Evolutionary conservation across 2,329 filamentous ascomycete species (phyloP).

Genomic region (Chrysoporthe austroafricana): DNA sequence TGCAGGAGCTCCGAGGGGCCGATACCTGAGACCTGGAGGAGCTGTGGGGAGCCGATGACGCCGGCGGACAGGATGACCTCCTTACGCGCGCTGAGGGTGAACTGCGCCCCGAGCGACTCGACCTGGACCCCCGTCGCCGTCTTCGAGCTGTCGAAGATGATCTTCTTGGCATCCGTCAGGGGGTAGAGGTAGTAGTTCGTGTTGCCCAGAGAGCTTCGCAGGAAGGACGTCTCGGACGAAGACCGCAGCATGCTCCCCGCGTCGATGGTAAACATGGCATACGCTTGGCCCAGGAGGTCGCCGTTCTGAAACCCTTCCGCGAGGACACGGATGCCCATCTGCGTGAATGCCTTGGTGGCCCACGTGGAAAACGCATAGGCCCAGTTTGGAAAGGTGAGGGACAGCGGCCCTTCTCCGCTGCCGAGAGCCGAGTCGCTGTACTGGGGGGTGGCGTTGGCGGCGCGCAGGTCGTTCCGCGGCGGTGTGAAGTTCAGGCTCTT

Average conservation of each 20-base stretch:
- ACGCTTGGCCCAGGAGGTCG: conserved; percentile 3
- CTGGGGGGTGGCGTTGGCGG: conserved; percentile 10
- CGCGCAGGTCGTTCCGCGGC: not conserved
- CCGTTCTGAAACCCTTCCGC: conserved; percentile 11
- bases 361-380: conserved; percentile 14
- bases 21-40: conserved; percentile 35
- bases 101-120: not conserved
- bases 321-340: not conserved
- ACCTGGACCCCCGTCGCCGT: conserved; percentile 9
- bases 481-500: conserved; percentile 17
- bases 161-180: conserved; percentile 5
- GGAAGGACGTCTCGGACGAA: conserved; percentile 19
- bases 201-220: not conserved
- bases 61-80: conserved; percentile 50
- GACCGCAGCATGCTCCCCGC: not conserved
- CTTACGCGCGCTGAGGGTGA: conserved; percentile 8
- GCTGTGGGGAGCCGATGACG: conserved; percentile 45
- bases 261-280: not conserved
- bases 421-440: not conserved
- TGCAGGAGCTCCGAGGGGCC: conserved; percentile 29
- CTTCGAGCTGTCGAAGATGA: conserved; percentile 2
- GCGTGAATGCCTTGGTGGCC: not conserved
- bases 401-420: not conserved
- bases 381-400: conserved; percentile 9
- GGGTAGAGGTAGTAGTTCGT: conserved; percentile 5